These are phyloP conservation scores for Picochlorum sp. DNA, from an alignment of 139 green algal species.

Conservation along the genomic window DNA sequence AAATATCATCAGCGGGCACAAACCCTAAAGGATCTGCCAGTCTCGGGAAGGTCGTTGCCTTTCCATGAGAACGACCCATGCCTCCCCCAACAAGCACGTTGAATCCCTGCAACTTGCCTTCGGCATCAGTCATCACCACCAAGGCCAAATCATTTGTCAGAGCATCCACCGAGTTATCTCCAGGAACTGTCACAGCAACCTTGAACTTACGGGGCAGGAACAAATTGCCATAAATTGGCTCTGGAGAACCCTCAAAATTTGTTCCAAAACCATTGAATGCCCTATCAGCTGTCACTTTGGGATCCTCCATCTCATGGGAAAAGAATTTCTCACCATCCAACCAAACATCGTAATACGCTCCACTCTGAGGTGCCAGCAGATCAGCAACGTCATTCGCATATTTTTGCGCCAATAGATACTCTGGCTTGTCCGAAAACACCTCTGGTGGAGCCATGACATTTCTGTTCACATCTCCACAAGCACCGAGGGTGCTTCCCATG, in stretches of 20 bases:
- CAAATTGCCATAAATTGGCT: conserved; percentile 94
- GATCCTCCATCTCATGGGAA: conserved; percentile 74
- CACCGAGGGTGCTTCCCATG: conserved; percentile 95
- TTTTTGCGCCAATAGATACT: conserved; percentile 59
- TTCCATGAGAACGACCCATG: conserved; percentile 74
- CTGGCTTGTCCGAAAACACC: conserved; percentile 71
- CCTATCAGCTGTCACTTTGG: conserved; percentile 76
- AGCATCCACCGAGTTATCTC: conserved; percentile 93
- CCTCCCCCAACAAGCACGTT: conserved; percentile 91
- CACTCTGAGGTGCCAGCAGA: conserved; percentile 81
- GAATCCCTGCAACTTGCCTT: conserved; percentile 76
- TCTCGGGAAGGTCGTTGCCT: conserved; percentile 79
- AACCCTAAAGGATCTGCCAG: conserved; percentile 87
- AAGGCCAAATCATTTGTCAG: conserved; percentile 94
- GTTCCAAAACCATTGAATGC: conserved; percentile 87
- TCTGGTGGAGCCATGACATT: conserved; percentile 82
- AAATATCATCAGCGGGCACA: conserved; percentile 90
- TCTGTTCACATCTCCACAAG: conserved; percentile 96
- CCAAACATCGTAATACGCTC: conserved; percentile 99
- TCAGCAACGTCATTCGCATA: conserved; percentile 67
- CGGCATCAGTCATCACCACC: conserved; percentile 72
- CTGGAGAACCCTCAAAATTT: conserved; percentile 87
- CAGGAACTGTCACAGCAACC: conserved; percentile 71
- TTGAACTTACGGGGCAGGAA: conserved; percentile 99
- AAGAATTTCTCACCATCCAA: conserved; percentile 99